These are phyloP conservation scores for Microstroma glucosiphilum DNA, from an alignment of 1,284 basidiomycete species.

Conservation along the genomic window DNA sequence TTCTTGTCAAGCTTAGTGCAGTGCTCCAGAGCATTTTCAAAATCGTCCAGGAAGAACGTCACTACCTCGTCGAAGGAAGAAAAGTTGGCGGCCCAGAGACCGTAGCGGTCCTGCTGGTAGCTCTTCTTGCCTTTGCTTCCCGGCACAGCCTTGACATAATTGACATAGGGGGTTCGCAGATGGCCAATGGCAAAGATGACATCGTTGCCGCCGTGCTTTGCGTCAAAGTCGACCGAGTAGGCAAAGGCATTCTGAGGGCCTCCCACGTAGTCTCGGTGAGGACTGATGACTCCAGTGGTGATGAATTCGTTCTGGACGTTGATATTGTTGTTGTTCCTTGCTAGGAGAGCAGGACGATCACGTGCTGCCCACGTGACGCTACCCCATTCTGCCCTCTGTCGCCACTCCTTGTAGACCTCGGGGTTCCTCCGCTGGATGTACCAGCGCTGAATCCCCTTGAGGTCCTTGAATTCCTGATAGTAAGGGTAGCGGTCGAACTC, in stretches of 20 bases:
- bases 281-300: slow-evolving; percentile 28
- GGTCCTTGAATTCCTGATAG: slow-evolving; percentile 27
- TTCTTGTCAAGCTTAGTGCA: slow-evolving; percentile 50
- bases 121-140: slow-evolving; percentile 22
- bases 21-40: slow-evolving; percentile 59
- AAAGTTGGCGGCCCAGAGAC: slow-evolving; percentile 43
- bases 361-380: slow-evolving; percentile 37
- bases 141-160: slow-evolving; percentile 34
- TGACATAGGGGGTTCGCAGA: slow-evolving; percentile 40
- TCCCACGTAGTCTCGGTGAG: slow-evolving; percentile 29
- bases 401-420: slow-evolving; percentile 39
- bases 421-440: slow-evolving; percentile 34
- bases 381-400: slow-evolving; percentile 49
- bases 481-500: slow-evolving; percentile 35
- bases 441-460: slow-evolving; percentile 30
- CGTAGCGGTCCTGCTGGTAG: slow-evolving; percentile 43
- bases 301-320: slow-evolving; percentile 41
- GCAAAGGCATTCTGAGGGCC: slow-evolving; percentile 46
- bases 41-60: slow-evolving; percentile 57
- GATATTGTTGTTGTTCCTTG: slow-evolving; percentile 45
- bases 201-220: slow-evolving; percentile 27
- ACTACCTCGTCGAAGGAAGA: slow-evolving; percentile 50
- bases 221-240: slow-evolving; percentile 40
- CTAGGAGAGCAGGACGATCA: slow-evolving; percentile 29
- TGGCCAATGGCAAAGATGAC: slow-evolving; percentile 42